Conservation (phyloP, 768 basidiomycete species). For the Russula emetica region DNA sequence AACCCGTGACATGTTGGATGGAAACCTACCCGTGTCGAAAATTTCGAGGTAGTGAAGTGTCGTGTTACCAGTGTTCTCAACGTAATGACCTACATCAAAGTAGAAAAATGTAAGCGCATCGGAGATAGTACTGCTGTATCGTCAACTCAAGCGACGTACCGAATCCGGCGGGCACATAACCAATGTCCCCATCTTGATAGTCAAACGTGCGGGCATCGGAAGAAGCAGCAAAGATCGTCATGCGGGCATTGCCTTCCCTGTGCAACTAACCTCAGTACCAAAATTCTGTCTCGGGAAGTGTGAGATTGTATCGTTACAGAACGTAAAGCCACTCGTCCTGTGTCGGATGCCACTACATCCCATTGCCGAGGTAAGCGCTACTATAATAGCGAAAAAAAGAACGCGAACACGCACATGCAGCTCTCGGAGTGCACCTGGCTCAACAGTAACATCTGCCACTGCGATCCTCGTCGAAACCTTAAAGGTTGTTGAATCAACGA, state of each 20-base stretch:
- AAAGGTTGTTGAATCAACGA: slow-evolving; percentile 50
- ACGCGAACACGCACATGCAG: slow-evolving; percentile 43
- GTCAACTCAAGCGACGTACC: slow-evolving; percentile 35
- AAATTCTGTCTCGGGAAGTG: neutral
- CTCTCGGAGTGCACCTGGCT: slow-evolving; percentile 57
- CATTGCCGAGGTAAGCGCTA: neutral
- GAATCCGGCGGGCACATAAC: slow-evolving; percentile 55
- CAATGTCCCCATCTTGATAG: slow-evolving; percentile 59
- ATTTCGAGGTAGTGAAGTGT: slow-evolving; percentile 42
- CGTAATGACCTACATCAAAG: slow-evolving; percentile 36
- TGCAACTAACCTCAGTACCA: slow-evolving; percentile 8
- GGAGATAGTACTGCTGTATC: neutral
- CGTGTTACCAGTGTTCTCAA: slow-evolving; percentile 42
- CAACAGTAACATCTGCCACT: slow-evolving; percentile 54
- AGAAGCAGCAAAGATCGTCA: slow-evolving; percentile 53
- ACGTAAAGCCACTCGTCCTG: slow-evolving; percentile 61
- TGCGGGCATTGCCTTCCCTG: slow-evolving; percentile 51
- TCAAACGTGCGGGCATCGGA: slow-evolving; percentile 56
- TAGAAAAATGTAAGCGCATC: neutral
- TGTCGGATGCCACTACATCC: slow-evolving; percentile 61
- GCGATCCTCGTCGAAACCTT: slow-evolving; percentile 49
- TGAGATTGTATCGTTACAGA: slow-evolving; percentile 37
- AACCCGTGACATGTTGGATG: neutral
- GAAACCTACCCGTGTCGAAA: slow-evolving; percentile 34
- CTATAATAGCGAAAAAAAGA: neutral